These are phyloP conservation scores for Zygotorulaspora mrakii DNA, from an alignment of 1,139 yeast species.

Conservation along the genomic window DNA sequence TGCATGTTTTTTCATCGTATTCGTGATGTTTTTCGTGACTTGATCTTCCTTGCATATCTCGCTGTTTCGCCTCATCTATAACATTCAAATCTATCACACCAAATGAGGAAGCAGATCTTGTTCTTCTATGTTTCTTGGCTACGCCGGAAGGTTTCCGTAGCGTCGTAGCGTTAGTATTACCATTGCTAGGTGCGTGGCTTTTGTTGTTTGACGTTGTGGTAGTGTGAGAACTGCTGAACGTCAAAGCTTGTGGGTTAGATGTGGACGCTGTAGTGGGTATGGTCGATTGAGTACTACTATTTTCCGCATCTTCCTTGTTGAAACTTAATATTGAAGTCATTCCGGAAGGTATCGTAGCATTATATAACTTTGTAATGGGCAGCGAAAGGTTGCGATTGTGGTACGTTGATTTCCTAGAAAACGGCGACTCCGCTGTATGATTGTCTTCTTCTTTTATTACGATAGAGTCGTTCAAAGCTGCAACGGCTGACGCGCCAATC, in stretches of 20 bases:
- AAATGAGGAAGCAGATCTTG: conserved; percentile 31
- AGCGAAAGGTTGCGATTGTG: conserved; percentile 23
- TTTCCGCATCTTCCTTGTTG: conserved; percentile 9
- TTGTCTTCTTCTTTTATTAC: conserved; percentile 35
- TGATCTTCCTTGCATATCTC: conserved; percentile 4
- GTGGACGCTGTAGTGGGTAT: conserved; percentile 17
- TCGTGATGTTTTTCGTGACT: conserved; percentile 16
- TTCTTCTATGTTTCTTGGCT: conserved; percentile 27
- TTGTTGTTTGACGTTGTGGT: conserved; percentile 3
- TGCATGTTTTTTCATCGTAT: conserved; percentile 32
- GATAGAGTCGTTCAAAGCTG: conserved; percentile 42
- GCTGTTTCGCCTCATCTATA: conserved; percentile 22
- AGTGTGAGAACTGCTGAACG: conserved; percentile 17
- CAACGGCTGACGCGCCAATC: conserved; percentile 69
- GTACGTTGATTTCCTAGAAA: conserved; percentile 8
- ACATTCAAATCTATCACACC: conserved; percentile 34
- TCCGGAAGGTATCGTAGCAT: conserved; percentile 19
- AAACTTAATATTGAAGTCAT: conserved; percentile 27
- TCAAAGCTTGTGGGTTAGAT: conserved; percentile 23
- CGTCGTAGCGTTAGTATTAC: not conserved
- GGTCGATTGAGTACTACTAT: too few species aligned
- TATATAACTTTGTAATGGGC: conserved; percentile 19
- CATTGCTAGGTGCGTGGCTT: not conserved
- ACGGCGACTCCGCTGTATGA: conserved; percentile 8
- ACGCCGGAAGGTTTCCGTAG: conserved; percentile 11